Conservation (phyloP, 805 yeast species). For the Kazachstania viticola region DNA sequence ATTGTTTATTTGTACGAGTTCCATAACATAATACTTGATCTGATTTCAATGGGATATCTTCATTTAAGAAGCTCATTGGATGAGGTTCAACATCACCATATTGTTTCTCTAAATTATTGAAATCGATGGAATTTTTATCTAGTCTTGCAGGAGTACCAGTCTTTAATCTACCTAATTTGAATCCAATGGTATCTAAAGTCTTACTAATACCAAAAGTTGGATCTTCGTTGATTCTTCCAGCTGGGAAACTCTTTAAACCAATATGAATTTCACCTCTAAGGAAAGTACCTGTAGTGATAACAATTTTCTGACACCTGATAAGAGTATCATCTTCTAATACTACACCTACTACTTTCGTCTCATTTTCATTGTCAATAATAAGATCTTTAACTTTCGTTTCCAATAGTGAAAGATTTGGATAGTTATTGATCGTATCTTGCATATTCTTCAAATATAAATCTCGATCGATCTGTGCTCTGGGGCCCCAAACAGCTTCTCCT, state of each 20-base stretch:
- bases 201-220: conserved; percentile 84
- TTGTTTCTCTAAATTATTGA: conserved; percentile 49
- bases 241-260: conserved; percentile 68
- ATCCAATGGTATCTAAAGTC: conserved; percentile 68
- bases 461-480: conserved; percentile 92
- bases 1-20: conserved; percentile 62
- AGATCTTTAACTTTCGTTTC: conserved; percentile 81
- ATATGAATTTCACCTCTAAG: conserved; percentile 90
- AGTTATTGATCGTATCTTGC: conserved; percentile 52
- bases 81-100: conserved; percentile 74
- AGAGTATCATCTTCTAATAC: conserved; percentile 55
- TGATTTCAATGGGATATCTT: conserved; percentile 41
- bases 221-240: conserved; percentile 88
- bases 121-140: conserved; percentile 61
- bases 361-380: conserved; percentile 37
- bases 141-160: conserved; percentile 97
- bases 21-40: conserved; percentile 61
- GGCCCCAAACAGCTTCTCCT: conserved; percentile 97
- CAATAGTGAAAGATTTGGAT: conserved; percentile 40
- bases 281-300: conserved; percentile 93
- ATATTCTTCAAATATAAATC: conserved; percentile 63
- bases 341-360: conserved; percentile 48
- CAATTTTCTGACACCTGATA: conserved; percentile 52
- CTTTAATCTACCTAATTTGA: conserved; percentile 76
- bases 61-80: conserved; percentile 83